Percentiles rank a stretch among this genome's conserved stretches.
Evolutionary conservation across 805 yeast genomes (phyloP).

Genomic region (Scheffersomyces coipomensis): DNA sequence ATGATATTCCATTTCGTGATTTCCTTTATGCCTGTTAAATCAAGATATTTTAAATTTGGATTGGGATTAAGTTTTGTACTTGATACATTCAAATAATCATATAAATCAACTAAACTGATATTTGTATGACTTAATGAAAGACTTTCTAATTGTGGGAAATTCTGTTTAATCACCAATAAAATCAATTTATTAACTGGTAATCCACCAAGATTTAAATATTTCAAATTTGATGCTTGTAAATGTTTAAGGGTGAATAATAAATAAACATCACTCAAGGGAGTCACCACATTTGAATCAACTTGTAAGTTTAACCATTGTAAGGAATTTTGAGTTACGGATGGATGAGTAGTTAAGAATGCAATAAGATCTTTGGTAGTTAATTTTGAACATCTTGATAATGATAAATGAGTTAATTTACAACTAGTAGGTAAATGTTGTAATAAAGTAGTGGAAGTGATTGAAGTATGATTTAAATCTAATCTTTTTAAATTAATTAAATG

Average conservation of each 20-base stretch:
- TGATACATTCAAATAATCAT: conserved; percentile 29
- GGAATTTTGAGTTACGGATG: conserved; percentile 49
- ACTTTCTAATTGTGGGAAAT: conserved; percentile 41
- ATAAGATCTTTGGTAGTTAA: conserved; percentile 71
- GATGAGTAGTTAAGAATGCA: conserved; percentile 69
- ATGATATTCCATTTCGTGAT: conserved; percentile 56
- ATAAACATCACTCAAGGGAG: conserved; percentile 54
- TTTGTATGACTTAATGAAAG: conserved; percentile 41
- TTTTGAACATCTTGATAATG: conserved; percentile 55
- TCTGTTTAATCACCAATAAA: conserved; percentile 34
- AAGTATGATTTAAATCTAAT: conserved; percentile 80
- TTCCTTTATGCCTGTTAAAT: conserved; percentile 61
- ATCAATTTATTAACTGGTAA: conserved; percentile 50
- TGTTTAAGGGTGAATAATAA: conserved; percentile 43
- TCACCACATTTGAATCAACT: conserved; percentile 60
- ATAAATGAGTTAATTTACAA: conserved; percentile 69
- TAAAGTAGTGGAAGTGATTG: conserved; percentile 64
- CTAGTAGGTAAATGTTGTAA: conserved; percentile 49
- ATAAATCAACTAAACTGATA: conserved; percentile 36
- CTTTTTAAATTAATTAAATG: conserved; percentile 56
- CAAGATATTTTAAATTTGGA: conserved; percentile 52
- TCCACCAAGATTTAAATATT: conserved; percentile 62
- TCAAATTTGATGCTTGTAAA: conserved; percentile 43
- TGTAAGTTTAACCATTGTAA: conserved; percentile 68
- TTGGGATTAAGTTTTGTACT: no score